These are phyloP conservation scores for Larix sibirica DNA, from an alignment of 83 land plant genomes.

Conservation along the genomic window DNA sequence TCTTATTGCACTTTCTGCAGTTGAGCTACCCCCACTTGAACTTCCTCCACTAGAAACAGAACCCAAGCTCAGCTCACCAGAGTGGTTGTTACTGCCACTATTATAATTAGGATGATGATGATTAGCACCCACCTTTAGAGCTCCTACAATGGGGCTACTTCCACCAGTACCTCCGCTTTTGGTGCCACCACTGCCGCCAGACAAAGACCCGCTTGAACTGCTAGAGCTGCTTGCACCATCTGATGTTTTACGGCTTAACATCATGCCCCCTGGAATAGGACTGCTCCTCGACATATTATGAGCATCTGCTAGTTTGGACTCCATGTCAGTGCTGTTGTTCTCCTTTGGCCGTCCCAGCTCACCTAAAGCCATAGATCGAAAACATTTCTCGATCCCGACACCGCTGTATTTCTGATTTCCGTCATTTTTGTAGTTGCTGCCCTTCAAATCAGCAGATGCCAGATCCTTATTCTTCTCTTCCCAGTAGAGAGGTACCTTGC, in stretches of 20 bases:
- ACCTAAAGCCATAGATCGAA: not conserved
- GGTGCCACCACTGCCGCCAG: not conserved
- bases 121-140: conserved; percentile 3
- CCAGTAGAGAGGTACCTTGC: not conserved
- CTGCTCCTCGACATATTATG: not conserved
- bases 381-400: not conserved
- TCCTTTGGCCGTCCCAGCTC: not conserved
- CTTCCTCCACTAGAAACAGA: conserved; percentile 14
- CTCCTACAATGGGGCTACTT: not conserved
- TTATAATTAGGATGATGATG: conserved; percentile 2
- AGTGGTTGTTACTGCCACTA: not conserved
- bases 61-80: conserved; percentile 14
- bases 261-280: not conserved
- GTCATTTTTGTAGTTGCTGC: not conserved
- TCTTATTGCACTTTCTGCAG: conserved; percentile 3
- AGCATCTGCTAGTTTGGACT: not conserved
- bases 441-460: not conserved
- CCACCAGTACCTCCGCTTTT: not conserved
- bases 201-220: conserved; percentile 12
- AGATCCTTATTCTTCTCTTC: not conserved
- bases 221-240: conserved; percentile 10
- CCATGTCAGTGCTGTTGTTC: not conserved
- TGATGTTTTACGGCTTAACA: conserved; percentile 7
- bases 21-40: conserved; percentile 20
- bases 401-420: conserved; percentile 6